A percentile compares a stretch with the other conserved stretches of the same genome.
phyloP scores from a whole-genome alignment of 495 filamentous ascomycete genomes.

The Aspergillus bridgeri region DNA sequence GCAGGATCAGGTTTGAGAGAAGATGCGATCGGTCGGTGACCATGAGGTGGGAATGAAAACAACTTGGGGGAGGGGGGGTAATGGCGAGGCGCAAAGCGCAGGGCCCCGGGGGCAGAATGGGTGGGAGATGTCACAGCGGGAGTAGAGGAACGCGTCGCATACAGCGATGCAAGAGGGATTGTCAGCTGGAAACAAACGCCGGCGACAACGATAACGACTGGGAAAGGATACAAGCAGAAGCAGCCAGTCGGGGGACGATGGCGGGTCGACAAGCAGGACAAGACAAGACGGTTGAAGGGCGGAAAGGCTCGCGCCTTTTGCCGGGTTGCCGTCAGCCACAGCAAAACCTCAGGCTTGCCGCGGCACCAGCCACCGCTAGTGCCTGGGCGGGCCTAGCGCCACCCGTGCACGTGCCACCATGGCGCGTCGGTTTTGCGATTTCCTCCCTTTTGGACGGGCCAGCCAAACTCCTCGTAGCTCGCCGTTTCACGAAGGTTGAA shows the following conservation, averaged over 20 bases:
- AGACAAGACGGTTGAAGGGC: slow-evolving; percentile 9
- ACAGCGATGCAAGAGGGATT: background rate
- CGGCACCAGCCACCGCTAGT: slow-evolving; percentile 10
- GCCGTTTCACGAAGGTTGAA: background rate
- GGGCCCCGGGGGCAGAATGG: background rate
- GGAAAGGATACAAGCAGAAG: too few relatives aligned
- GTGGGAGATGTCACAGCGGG: background rate
- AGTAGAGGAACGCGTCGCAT: slow-evolving; percentile 11
- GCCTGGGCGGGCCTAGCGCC: slow-evolving; percentile 9
- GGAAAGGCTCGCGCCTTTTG: slow-evolving; percentile 12
- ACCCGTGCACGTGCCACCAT: slow-evolving; percentile 11
- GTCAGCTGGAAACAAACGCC: background rate
- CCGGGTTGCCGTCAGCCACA: slow-evolving; percentile 1
- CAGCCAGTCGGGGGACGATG: background rate
- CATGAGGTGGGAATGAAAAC: background rate
- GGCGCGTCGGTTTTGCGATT: slow-evolving; percentile 2
- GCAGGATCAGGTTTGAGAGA: background rate
- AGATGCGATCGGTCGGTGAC: background rate
- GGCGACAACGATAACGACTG: too few relatives aligned
- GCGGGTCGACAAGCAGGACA: too few relatives aligned
- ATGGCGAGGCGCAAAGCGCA: slow-evolving; percentile 14
- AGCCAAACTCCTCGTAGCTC: background rate
- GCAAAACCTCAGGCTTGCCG: background rate
- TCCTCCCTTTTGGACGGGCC: background rate
- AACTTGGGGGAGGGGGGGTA: slow-evolving; percentile 1